A percentile compares a stretch with the other conserved stretches of the same genome.
These are phyloP conservation scores for Eimeria acervulina DNA, from an alignment of 169 alveolate species.

Conservation along the genomic window DNA sequence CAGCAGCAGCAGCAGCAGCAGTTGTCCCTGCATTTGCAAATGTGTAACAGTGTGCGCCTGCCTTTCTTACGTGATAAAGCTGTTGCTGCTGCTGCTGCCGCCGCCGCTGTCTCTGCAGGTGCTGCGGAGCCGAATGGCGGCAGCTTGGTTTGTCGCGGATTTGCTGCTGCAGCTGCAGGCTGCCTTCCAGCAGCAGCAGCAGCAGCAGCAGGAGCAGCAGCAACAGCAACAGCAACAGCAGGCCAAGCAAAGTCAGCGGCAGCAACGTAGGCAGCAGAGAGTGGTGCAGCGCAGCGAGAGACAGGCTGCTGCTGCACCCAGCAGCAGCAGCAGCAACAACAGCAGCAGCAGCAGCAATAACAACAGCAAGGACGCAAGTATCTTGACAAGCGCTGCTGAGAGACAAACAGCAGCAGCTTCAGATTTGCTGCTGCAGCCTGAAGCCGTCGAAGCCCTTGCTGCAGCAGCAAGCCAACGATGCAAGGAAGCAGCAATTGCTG, in stretches of 20 bases:
- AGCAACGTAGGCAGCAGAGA: conserved; percentile 8
- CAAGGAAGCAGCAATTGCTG: conserved; percentile 28
- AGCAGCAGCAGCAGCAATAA: conserved; percentile 41
- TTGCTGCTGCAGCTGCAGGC: conserved; percentile 39
- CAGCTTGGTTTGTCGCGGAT: conserved; percentile 43
- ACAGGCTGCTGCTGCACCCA: conserved; percentile 8
- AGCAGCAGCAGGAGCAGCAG: conserved; percentile 56
- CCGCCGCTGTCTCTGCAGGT: conserved; percentile 3
- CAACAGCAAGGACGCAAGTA: conserved; percentile 15
- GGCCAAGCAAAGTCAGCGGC: not conserved
- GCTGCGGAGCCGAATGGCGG: conserved; percentile 65
- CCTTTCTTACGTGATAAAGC: not conserved
- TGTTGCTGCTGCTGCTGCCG: conserved; percentile 32
- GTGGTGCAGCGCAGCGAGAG: conserved; percentile 19
- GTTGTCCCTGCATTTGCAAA: not conserved
- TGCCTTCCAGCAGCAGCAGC: not conserved
- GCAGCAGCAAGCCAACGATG: conserved; percentile 51
- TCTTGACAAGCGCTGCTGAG: not conserved
- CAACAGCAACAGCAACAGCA: conserved; percentile 51
- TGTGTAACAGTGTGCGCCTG: too few species aligned
- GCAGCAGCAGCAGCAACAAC: conserved; percentile 59
- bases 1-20: not conserved
- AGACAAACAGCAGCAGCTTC: not conserved
- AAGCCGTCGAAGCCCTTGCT: conserved; percentile 38
- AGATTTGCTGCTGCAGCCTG: not conserved